These are phyloP conservation scores for Canavalia gladiata DNA, from an alignment of 306 rosid genomes.

Conservation along the genomic window DNA sequence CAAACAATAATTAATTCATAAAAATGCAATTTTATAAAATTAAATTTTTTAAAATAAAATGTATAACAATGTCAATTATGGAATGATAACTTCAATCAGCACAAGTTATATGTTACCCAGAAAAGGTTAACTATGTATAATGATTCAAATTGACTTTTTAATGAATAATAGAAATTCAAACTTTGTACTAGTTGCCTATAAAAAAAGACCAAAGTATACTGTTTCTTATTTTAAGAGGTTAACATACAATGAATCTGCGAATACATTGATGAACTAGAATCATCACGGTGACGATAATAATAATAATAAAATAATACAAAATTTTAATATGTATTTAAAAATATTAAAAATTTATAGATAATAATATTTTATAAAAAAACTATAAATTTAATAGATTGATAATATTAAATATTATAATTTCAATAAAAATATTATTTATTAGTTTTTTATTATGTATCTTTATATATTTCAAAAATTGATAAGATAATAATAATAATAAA, in stretches of 20 bases:
- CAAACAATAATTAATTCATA: not conserved
- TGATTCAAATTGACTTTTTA: not conserved
- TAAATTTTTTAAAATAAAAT: not conserved
- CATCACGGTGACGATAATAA: not conserved
- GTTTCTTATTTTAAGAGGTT: no score
- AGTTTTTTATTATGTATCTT: no score
- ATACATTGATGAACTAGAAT: not conserved
- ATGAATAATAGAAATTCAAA: not conserved
- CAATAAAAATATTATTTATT: no score
- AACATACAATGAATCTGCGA: no score
- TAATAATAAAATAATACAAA: no score
- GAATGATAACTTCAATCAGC: not conserved
- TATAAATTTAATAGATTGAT: no score
- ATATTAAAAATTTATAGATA: no score
- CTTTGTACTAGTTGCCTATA: not conserved
- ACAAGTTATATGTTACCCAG: not conserved
- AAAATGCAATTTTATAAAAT: not conserved
- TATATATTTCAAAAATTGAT: no score
- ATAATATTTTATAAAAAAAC: no score
- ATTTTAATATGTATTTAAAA: no score
- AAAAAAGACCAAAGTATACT: no score
- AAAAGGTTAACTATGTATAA: not conserved
- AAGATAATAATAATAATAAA: not conserved
- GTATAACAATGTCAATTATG: not conserved
- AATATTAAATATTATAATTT: no score